phyloP scores from a whole-genome alignment of 345 rosid genomes.

The Gossypium arboreum region DNA sequence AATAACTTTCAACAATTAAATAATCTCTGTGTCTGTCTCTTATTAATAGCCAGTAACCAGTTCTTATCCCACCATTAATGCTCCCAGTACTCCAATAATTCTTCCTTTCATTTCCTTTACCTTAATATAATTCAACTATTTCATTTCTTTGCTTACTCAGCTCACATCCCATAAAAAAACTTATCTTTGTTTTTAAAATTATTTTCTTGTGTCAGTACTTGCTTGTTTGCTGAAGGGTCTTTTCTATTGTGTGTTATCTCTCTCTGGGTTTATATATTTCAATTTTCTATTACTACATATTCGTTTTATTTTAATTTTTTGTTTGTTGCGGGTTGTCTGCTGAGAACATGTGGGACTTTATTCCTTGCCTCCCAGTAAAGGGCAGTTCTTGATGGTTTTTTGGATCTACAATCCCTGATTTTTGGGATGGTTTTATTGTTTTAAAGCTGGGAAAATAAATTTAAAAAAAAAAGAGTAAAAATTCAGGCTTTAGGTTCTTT shows the following conservation, averaged over 20 bases:
- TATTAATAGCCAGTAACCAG: not conserved
- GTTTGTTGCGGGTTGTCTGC: conserved; percentile 15
- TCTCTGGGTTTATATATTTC: not conserved
- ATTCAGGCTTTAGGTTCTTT: conserved; percentile 11
- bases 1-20: not conserved
- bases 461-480: not conserved
- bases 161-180: conserved; percentile 7
- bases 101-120: conserved; percentile 1
- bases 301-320: not conserved
- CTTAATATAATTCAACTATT: conserved; percentile 13
- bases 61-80: conserved; percentile 16
- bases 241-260: not conserved
- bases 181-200: not conserved
- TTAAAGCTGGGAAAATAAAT: not conserved
- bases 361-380: conserved; percentile 21
- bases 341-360: conserved; percentile 28
- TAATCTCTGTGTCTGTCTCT: not conserved
- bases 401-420: conserved; percentile 36
- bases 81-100: conserved; percentile 16
- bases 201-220: conserved; percentile 19
- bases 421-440: conserved; percentile 24
- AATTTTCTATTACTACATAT: not conserved
- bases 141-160: conserved; percentile 12
- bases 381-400: conserved; percentile 31
- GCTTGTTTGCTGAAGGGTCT: conserved; percentile 19